Conservation (phyloP, 2,329 filamentous ascomycete genomes). For the Aureobasidium sp. region DNA sequence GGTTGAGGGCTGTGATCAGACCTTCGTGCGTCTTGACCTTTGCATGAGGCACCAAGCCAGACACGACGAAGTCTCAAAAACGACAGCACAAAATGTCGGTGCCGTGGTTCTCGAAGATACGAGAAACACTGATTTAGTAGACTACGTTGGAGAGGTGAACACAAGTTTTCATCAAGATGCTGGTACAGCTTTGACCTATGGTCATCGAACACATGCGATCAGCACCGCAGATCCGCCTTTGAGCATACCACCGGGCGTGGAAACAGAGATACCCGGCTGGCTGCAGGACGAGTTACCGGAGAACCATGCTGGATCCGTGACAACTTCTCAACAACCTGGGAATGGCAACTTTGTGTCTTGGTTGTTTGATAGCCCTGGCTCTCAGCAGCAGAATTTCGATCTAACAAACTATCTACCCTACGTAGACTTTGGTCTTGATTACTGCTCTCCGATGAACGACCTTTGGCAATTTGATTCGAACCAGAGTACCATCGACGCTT, state of each 20-base stretch:
- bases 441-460: constrained; percentile 2
- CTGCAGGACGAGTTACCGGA: not conserved
- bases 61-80: constrained; percentile 50
- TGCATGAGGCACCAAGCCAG: constrained; percentile 56
- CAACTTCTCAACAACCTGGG: not conserved
- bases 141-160: not conserved
- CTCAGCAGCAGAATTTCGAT: constrained; percentile 22
- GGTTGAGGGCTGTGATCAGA: constrained; percentile 76
- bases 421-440: constrained; percentile 23
- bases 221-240: not conserved
- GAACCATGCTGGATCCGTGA: not conserved
- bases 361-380: constrained; percentile 25
- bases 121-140: not conserved
- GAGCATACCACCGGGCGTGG: not conserved
- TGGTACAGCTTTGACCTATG: not conserved
- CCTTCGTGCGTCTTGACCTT: constrained; percentile 88
- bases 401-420: constrained; percentile 21
- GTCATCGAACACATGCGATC: not conserved
- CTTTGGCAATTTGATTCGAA: not conserved
- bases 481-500: not conserved
- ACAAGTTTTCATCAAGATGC: not conserved
- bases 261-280: not conserved
- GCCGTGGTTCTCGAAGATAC: not conserved
- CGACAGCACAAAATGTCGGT: not conserved
- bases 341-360: constrained; percentile 24